A percentile compares a stretch with the other conserved stretches of the same genome.
Conservation (phyloP, 2,329 filamentous ascomycete species). For the Pseudogymnoascus sp. region DNA sequence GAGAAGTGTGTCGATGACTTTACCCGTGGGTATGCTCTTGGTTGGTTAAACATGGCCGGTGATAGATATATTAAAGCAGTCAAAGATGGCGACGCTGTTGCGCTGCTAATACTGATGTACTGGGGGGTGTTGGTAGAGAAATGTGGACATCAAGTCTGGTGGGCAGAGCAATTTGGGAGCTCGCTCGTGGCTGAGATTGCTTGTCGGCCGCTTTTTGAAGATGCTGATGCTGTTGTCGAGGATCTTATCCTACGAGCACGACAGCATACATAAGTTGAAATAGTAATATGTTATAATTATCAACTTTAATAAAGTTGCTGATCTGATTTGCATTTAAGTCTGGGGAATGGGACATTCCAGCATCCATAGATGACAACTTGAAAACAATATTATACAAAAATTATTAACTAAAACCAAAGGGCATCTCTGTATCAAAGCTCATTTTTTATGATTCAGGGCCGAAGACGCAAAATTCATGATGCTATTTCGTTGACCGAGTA, state of each 20-base stretch:
- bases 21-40: conserved; percentile 14
- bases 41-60: conserved; percentile 17
- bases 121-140: conserved; percentile 18
- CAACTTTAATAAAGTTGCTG: background rate
- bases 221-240: background rate
- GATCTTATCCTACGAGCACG: background rate
- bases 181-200: conserved; percentile 16
- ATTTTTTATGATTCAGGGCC: background rate
- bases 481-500: background rate
- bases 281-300: background rate
- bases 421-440: background rate
- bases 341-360: background rate
- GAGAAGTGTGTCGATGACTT: conserved; percentile 13
- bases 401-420: background rate
- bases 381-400: background rate
- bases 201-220: background rate
- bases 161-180: conserved; percentile 16
- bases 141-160: conserved; percentile 15
- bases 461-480: background rate
- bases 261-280: background rate
- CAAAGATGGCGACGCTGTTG: conserved; percentile 12
- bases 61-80: conserved; percentile 16
- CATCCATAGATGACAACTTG: background rate
- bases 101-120: conserved; percentile 17
- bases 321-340: background rate